These are phyloP conservation scores for Quercus alba DNA, from an alignment of 306 rosid genomes.

Conservation along the genomic window DNA sequence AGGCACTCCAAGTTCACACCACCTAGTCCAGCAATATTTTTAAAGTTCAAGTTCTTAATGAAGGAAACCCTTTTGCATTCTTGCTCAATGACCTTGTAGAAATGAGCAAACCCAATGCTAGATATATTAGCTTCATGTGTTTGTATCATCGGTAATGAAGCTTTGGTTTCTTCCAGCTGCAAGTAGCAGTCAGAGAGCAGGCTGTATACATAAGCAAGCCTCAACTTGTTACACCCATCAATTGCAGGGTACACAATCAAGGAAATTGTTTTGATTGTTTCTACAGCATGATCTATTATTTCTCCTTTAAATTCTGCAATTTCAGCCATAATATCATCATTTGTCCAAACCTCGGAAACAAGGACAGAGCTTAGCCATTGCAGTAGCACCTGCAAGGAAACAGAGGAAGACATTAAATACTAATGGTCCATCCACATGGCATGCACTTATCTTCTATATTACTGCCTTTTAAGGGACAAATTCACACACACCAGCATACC, in stretches of 20 bases:
- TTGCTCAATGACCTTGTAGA: conserved; percentile 65
- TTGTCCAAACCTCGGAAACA: conserved; percentile 83
- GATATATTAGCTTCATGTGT: conserved; percentile 44
- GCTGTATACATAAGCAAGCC: conserved; percentile 73
- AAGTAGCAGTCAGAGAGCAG: conserved; percentile 80
- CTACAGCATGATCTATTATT: conserved; percentile 49
- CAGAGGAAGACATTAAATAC: conserved; percentile 17
- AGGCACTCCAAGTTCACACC: conserved; percentile 74
- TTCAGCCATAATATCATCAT: conserved; percentile 78
- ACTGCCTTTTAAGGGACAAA: conserved; percentile 4
- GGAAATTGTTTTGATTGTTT: conserved; percentile 67
- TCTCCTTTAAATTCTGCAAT: conserved; percentile 60
- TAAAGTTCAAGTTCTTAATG: conserved; percentile 66
- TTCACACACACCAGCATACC: conserved; percentile 48
- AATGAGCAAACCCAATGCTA: conserved; percentile 52
- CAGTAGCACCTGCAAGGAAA: conserved; percentile 72
- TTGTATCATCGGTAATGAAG: conserved; percentile 39
- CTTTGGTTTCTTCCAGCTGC: conserved; percentile 57
- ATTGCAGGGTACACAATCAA: conserved; percentile 70
- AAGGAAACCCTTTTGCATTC: conserved; percentile 71
- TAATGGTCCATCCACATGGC: neutral
- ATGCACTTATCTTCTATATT: conserved; percentile 8
- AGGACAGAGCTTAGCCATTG: conserved; percentile 63
- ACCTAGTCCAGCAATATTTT: conserved; percentile 83
- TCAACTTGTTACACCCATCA: conserved; percentile 79